These are phyloP conservation scores for Magnusiomyces fungicola DNA, from an alignment of 1,139 yeast species.

Conservation along the genomic window DNA sequence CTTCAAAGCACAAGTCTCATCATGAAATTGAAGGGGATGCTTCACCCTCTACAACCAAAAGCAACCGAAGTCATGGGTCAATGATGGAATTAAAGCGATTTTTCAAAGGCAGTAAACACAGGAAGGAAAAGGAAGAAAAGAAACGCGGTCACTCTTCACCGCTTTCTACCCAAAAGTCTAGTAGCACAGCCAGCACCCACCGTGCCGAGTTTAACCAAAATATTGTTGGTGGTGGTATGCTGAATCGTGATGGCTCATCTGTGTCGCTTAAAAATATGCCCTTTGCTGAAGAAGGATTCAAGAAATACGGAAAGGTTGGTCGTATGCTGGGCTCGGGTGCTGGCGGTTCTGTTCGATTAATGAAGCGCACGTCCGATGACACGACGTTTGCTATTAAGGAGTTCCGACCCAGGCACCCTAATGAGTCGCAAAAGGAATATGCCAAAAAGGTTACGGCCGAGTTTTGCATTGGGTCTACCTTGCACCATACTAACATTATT, in stretches of 20 bases:
- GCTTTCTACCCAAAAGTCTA: conserved; percentile 8
- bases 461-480: conserved; percentile 92
- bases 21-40: conserved; percentile 13
- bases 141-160: conserved; percentile 12
- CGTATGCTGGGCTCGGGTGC: conserved; percentile 94
- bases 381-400: conserved; percentile 95
- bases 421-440: conserved; percentile 83
- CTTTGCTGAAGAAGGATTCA: conserved; percentile 39
- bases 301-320: conserved; percentile 85
- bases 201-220: conserved; percentile 13
- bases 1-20: conserved; percentile 12
- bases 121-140: conserved; percentile 13
- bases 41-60: conserved; percentile 15
- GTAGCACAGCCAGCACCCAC: conserved; percentile 11
- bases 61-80: conserved; percentile 26
- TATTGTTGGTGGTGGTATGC: conserved; percentile 8
- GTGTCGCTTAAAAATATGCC: conserved; percentile 28
- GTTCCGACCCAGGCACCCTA: conserved; percentile 76
- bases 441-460: conserved; percentile 95
- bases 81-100: conserved; percentile 36
- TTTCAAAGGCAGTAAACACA: conserved; percentile 25
- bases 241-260: conserved; percentile 11
- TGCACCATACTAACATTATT: conserved; percentile 89
- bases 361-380: conserved; percentile 72
- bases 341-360: conserved; percentile 89